These are phyloP conservation scores for Xylariaceae sp. DNA, from an alignment of 2,329 filamentous ascomycete genomes.

Conservation along the genomic window DNA sequence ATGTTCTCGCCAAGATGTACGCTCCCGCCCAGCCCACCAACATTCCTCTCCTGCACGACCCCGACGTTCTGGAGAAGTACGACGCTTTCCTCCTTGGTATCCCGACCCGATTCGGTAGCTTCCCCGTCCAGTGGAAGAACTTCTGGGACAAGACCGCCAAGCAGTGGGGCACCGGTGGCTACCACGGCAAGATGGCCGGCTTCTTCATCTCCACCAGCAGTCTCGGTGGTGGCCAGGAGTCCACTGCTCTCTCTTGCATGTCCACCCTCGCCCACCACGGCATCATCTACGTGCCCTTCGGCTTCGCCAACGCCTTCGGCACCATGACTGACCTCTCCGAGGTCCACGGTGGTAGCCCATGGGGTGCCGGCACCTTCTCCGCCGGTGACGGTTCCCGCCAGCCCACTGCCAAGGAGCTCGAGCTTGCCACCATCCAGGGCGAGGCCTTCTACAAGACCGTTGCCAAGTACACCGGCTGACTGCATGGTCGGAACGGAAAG, in stretches of 20 bases:
- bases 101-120: slow-evolving; percentile 94
- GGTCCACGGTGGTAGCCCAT: slow-evolving; percentile 80
- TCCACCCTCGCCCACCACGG: slow-evolving; percentile 90
- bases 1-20: slow-evolving; percentile 87
- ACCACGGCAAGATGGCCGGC: slow-evolving; percentile 84
- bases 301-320: slow-evolving; percentile 76
- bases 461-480: slow-evolving; percentile 70
- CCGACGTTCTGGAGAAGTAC: slow-evolving; percentile 63
- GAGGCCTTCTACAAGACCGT: slow-evolving; percentile 77
- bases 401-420: slow-evolving; percentile 69
- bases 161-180: slow-evolving; percentile 75
- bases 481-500: slow-evolving; percentile 55
- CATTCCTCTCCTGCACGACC: slow-evolving; percentile 59
- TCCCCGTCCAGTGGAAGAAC: slow-evolving; percentile 90
- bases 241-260: slow-evolving; percentile 74
- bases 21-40: slow-evolving; percentile 70
- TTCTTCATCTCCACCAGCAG: slow-evolving; percentile 86
- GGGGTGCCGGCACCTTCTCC: slow-evolving; percentile 92
- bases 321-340: slow-evolving; percentile 68
- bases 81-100: slow-evolving; percentile 91
- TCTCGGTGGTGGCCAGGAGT: slow-evolving; percentile 87
- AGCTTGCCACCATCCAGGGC: slow-evolving; percentile 78
- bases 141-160: slow-evolving; percentile 89
- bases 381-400: slow-evolving; percentile 76
- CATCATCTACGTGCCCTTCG: slow-evolving; percentile 92